These are phyloP conservation scores for Acanthamoeba triangularis DNA, from an alignment of 208 protist species.

Conservation along the genomic window DNA sequence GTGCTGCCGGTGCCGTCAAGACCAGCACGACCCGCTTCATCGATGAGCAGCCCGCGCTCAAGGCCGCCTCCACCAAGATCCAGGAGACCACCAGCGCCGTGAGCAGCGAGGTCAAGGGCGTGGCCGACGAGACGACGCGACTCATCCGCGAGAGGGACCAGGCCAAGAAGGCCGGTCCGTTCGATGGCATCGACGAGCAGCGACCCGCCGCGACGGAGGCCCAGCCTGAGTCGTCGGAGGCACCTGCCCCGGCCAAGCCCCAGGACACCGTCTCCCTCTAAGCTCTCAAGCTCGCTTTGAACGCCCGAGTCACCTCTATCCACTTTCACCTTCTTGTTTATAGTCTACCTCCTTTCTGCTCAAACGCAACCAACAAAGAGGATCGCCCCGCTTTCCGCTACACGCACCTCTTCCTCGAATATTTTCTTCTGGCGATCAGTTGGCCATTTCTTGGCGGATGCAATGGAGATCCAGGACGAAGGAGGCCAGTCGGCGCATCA, in stretches of 20 bases:
- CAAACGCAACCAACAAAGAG: neutral
- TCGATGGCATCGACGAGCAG: slow-evolving; percentile 38
- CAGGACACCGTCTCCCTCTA: slow-evolving; percentile 68
- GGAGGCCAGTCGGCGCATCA: neutral
- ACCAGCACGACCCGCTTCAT: slow-evolving; percentile 64
- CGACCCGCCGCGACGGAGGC: neutral
- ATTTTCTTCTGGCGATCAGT: neutral
- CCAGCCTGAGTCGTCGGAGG: neutral
- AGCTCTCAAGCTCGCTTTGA: neutral
- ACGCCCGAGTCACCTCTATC: neutral
- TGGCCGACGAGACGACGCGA: slow-evolving; percentile 53
- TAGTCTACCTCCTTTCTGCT: neutral
- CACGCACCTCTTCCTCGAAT: neutral
- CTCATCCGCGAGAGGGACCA: slow-evolving; percentile 63
- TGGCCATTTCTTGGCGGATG: neutral
- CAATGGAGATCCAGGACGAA: neutral
- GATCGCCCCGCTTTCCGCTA: neutral
- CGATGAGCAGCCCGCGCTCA: slow-evolving; percentile 50
- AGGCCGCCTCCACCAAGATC: slow-evolving; percentile 52
- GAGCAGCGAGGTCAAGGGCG: slow-evolving; percentile 59
- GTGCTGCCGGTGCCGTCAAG: neutral
- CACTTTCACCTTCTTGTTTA: neutral
- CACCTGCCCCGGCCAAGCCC: slow-evolving; percentile 11
- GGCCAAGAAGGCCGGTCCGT: slow-evolving; percentile 55
- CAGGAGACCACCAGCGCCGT: slow-evolving; percentile 38